A percentile compares a stretch with the other conserved stretches of the same genome.
Conservation (phyloP, 2,329 filamentous ascomycete species). For the Colletotrichum sp. region DNA sequence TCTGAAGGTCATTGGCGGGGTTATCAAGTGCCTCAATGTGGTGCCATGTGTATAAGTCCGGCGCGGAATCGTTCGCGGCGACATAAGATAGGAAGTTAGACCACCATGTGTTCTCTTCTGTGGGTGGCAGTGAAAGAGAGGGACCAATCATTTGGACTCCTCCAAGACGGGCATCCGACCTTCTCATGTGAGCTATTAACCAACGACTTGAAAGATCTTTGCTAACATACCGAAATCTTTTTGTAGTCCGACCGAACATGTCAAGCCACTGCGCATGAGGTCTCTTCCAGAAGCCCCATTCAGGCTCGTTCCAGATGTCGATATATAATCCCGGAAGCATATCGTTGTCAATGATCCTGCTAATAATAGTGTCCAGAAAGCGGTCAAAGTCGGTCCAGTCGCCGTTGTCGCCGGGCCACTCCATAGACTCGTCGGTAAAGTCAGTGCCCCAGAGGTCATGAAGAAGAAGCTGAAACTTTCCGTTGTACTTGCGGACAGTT, state of each 20-base stretch:
- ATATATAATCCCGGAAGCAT: neutral
- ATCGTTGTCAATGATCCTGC: neutral
- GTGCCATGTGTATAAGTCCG: constrained; percentile 40
- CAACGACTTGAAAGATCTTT: neutral
- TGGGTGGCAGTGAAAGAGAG: constrained; percentile 36
- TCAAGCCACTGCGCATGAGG: neutral
- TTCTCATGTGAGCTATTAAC: neutral
- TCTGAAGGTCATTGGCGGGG: neutral
- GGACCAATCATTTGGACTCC: constrained; percentile 41
- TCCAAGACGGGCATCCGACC: neutral
- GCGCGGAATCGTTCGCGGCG: constrained; percentile 36
- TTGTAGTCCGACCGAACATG: neutral
- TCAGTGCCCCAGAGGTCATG: neutral
- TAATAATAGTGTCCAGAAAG: neutral
- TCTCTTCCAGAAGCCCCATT: neutral
- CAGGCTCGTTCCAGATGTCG: neutral
- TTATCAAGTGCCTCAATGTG: neutral
- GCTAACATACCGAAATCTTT: neutral
- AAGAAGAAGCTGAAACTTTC: neutral
- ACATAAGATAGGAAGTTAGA: constrained; percentile 38
- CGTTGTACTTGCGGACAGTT: neutral
- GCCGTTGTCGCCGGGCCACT: neutral
- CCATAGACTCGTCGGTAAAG: neutral
- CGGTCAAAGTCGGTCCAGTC: neutral
- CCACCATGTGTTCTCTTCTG: constrained; percentile 43